These are phyloP conservation scores for Macrocybe gigantea DNA, from an alignment of 768 basidiomycete species.

Conservation along the genomic window DNA sequence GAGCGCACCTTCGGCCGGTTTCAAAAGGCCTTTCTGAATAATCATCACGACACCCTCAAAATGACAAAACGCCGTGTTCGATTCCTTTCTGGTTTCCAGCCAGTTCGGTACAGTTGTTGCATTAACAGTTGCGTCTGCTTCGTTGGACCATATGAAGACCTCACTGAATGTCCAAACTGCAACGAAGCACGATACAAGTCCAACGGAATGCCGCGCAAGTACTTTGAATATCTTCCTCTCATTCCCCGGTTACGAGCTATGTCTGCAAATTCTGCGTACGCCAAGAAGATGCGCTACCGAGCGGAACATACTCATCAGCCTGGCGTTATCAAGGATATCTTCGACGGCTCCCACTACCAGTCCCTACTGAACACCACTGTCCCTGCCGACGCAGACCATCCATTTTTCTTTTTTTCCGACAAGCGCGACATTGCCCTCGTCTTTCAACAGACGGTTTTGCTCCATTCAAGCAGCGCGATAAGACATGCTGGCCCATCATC, in stretches of 20 bases:
- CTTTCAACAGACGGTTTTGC: conserved; percentile 1
- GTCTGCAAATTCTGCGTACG: background rate
- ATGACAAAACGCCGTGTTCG: conserved; percentile 13
- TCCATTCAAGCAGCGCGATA: conserved; percentile 21
- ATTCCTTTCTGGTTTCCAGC: conserved; percentile 26
- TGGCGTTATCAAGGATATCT: background rate
- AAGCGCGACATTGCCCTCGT: background rate
- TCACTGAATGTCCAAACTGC: conserved; percentile 30
- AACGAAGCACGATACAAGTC: conserved; percentile 16
- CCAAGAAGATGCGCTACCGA: background rate
- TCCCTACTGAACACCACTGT: background rate
- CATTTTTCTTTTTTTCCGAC: background rate
- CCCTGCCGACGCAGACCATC: background rate
- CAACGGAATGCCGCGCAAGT: conserved; percentile 11
- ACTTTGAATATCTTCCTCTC: background rate
- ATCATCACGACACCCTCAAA: conserved; percentile 11
- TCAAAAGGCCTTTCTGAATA: conserved; percentile 15
- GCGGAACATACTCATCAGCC: background rate
- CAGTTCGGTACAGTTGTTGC: conserved; percentile 33
- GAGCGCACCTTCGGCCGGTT: conserved; percentile 19
- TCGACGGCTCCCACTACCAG: background rate
- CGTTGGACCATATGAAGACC: conserved; percentile 21
- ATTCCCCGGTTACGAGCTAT: background rate
- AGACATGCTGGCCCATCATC: conserved; percentile 33
- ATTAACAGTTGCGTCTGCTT: conserved; percentile 33